Evolutionary conservation across 1,139 yeast genomes (phyloP).

Genomic region (Maudiozyma humilis): DNA sequence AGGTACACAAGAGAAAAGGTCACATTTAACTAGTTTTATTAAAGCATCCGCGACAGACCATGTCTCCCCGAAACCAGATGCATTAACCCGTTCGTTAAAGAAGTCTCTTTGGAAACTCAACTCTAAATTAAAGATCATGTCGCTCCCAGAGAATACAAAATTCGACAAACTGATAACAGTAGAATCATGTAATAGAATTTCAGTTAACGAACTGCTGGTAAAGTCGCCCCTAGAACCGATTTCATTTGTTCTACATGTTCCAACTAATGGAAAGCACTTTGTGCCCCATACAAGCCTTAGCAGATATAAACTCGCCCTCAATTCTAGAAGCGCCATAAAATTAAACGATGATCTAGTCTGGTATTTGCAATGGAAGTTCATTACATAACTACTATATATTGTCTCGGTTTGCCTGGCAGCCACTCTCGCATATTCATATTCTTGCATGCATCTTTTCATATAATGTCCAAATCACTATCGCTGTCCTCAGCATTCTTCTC

Average conservation of each 20-base stretch:
- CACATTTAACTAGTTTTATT: too few relatives aligned
- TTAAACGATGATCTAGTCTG: slow-evolving; percentile 7
- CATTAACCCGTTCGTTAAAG: slow-evolving; percentile 1
- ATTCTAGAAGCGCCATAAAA: slow-evolving; percentile 5
- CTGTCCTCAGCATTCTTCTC: slow-evolving; percentile 17
- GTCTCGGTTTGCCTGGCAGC: too few relatives aligned
- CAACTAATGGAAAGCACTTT: not conserved
- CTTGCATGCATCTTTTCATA: slow-evolving; percentile 8
- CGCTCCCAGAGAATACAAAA: not conserved
- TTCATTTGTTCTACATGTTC: slow-evolving; percentile 4
- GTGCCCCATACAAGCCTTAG: not conserved
- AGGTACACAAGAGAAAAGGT: too few relatives aligned
- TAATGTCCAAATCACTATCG: slow-evolving; percentile 36
- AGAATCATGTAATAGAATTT: not conserved
- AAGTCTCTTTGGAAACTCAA: slow-evolving; percentile 3
- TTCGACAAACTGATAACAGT: slow-evolving; percentile 7
- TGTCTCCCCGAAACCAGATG: too few relatives aligned
- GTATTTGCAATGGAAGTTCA: slow-evolving; percentile 14
- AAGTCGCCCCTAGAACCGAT: not conserved
- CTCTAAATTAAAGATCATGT: not conserved
- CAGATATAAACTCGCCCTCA: slow-evolving; percentile 4
- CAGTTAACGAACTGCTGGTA: slow-evolving; percentile 6
- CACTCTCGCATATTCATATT: slow-evolving; percentile 4
- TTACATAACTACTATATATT: not conserved
- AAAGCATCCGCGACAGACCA: too few relatives aligned